Conservation (phyloP, 1,139 yeast genomes). For the Candida smagusa region DNA sequence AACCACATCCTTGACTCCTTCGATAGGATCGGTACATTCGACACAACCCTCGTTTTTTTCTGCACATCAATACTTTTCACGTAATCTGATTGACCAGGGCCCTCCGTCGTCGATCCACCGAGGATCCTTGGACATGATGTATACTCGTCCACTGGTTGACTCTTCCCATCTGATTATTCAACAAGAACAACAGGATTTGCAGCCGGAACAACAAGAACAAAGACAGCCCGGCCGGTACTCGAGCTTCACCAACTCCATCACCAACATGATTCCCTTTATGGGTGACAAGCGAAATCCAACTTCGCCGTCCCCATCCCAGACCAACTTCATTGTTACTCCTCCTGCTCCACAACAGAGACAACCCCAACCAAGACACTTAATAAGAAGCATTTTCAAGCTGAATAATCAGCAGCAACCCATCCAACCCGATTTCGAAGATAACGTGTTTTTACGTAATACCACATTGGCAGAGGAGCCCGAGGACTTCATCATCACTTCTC, state of each 20-base stretch:
- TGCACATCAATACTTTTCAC: slow-evolving; percentile 41
- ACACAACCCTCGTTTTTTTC: slow-evolving; percentile 46
- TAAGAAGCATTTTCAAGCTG: slow-evolving; percentile 42
- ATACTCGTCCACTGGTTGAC: slow-evolving; percentile 28
- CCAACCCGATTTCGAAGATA: slow-evolving; percentile 3
- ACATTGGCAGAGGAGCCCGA: slow-evolving; percentile 2
- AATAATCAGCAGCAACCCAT: slow-evolving; percentile 8
- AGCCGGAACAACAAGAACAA: slow-evolving; percentile 13
- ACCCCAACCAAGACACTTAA: slow-evolving; percentile 32
- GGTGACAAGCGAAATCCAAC: slow-evolving; percentile 24
- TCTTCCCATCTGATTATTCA: slow-evolving; percentile 9
- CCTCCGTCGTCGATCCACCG: slow-evolving; percentile 28
- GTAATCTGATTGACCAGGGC: slow-evolving; percentile 39
- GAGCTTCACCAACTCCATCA: slow-evolving; percentile 38
- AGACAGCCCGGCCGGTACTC: slow-evolving; percentile 25
- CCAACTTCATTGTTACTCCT: slow-evolving; percentile 21
- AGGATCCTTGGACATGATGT: slow-evolving; percentile 31
- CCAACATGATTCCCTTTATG: slow-evolving; percentile 46
- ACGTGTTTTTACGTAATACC: slow-evolving; percentile 1
- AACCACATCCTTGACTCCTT: slow-evolving; percentile 44
- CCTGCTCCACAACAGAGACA: slow-evolving; percentile 14
- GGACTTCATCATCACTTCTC: slow-evolving; percentile 2
- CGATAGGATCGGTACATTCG: slow-evolving; percentile 40
- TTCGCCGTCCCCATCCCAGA: slow-evolving; percentile 14
- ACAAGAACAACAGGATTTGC: slow-evolving; percentile 9